Base-by-base conservation (phyloP, 768 basidiomycete genomes). In the Chalciporus piperatus region DNA sequence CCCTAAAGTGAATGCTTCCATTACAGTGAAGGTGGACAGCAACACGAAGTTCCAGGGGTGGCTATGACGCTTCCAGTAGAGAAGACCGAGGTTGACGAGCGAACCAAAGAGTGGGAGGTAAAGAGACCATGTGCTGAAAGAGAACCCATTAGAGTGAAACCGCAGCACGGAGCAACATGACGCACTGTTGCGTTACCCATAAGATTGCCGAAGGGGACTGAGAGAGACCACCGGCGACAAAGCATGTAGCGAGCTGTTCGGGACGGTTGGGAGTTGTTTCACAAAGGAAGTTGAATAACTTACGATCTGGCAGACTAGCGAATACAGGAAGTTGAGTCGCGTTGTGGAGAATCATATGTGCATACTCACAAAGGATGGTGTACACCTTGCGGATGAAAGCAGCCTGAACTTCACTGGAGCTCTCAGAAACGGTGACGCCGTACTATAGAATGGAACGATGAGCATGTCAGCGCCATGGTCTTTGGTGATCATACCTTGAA, bases 1-100 rank as follows among this genome's bases (percentile, higher is more conserved):
- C n/a, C 97, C 97, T 43, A 99, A 76, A 11, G 92, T 86, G 66
- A 92, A 85, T 6, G 92, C 87, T 70, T 99, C 97, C 76, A 96
- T 76, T 20, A 89, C 63, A 9, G 97, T 99, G 72, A 98, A 99
- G 2, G 87, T 76, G 17, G 85, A 82, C 33, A 99, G 76, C 25
- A 98, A 74, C 41, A 92, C 76, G 52, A 96, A 76, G 70, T 99
- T 99, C 67, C 82, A 74, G 20, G 96, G 96, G 67, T 91, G 84
- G 65, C 81, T 83, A 69, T 96, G 94, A 50, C 95, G 85, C 71
- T 97, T 95, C 89, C 89, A 95, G 74, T 83, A 96, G 5, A 94
- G 79, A 32, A 90, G 70, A 1, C 85, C 84, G 25, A 97, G 82
- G 54, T 87, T 88, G 61, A 88, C 68, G 52, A 98, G 73, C 19